These are phyloP conservation scores for Sarocladium oryzae DNA, from an alignment of 2,329 filamentous ascomycete genomes.

Conservation along the genomic window DNA sequence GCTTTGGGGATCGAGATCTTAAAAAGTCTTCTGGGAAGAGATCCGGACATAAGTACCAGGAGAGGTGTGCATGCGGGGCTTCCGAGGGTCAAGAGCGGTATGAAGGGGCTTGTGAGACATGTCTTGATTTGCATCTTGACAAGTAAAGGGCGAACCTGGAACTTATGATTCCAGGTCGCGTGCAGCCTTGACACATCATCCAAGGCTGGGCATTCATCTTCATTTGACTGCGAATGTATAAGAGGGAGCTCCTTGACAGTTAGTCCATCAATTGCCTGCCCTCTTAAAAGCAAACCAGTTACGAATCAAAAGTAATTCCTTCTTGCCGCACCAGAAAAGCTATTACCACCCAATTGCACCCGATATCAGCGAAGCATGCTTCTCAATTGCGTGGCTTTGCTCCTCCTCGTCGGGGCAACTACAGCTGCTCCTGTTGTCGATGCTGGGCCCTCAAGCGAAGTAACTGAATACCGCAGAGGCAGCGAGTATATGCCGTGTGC, in stretches of 20 bases:
- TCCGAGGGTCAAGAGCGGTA: slow-evolving; percentile 2
- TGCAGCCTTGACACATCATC: neutral
- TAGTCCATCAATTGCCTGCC: neutral
- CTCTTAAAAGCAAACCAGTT: neutral
- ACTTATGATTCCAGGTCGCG: neutral
- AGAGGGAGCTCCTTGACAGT: too few relatives aligned
- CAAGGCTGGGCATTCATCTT: too few relatives aligned
- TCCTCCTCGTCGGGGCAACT: neutral
- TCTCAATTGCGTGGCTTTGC: neutral
- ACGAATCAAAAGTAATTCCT: neutral
- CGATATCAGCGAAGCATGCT: neutral
- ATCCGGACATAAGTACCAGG: too few relatives aligned
- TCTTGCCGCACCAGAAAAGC: neutral
- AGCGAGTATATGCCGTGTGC: neutral
- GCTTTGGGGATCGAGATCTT: too few relatives aligned
- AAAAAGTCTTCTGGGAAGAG: too few relatives aligned
- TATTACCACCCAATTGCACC: neutral
- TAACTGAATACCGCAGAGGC: neutral
- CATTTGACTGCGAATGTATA: neutral
- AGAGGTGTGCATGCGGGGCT: too few relatives aligned
- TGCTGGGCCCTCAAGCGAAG: neutral
- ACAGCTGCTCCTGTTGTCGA: neutral
- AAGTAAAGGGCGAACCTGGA: neutral
- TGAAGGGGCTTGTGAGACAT: slow-evolving; percentile 4
- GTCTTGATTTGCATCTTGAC: neutral